Evolutionary conservation across 345 rosid genomes (phyloP).

Genomic region (Aegle marmelos): DNA sequence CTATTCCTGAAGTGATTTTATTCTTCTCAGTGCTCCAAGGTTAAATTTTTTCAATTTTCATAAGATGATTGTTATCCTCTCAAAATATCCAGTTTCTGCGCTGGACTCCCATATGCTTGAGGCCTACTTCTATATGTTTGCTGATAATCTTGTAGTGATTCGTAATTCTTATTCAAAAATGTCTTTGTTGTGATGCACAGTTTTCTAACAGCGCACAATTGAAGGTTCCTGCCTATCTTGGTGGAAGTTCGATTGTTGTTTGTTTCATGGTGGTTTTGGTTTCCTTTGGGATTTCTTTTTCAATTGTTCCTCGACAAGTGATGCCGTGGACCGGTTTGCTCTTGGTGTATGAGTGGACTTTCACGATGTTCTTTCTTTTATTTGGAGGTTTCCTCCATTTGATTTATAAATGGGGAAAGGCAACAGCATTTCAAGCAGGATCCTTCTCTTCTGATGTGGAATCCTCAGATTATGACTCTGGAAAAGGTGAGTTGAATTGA

Average conservation of each 20-base stretch:
- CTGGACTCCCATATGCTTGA: not conserved
- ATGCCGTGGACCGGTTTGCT: slow-evolving; percentile 90
- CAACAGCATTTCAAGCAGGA: slow-evolving; percentile 45
- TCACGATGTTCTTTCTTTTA: slow-evolving; percentile 57
- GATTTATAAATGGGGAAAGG: slow-evolving; percentile 59
- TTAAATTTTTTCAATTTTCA: slow-evolving; percentile 1
- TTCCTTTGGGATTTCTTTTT: slow-evolving; percentile 60
- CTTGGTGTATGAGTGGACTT: slow-evolving; percentile 85
- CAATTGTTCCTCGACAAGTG: slow-evolving; percentile 79
- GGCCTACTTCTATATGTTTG: slow-evolving; percentile 1
- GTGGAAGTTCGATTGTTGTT: slow-evolving; percentile 52
- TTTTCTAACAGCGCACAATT: slow-evolving; percentile 39
- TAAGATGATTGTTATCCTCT: not conserved
- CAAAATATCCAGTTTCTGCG: not conserved
- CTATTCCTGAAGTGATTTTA: not conserved
- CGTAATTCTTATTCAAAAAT: not conserved
- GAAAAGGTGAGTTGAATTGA: slow-evolving; percentile 51
- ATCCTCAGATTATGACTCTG: slow-evolving; percentile 55
- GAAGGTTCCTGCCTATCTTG: slow-evolving; percentile 68
- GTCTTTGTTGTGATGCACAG: slow-evolving; percentile 32
- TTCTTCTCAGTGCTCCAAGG: not conserved
- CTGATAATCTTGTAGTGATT: not conserved
- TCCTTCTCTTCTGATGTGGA: slow-evolving; percentile 38
- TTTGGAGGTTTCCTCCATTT: slow-evolving; percentile 69
- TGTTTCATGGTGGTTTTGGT: slow-evolving; percentile 50